Base-by-base conservation (phyloP, 2,329 filamentous ascomycete genomes). In the Lachnellula occidentalis region DNA sequence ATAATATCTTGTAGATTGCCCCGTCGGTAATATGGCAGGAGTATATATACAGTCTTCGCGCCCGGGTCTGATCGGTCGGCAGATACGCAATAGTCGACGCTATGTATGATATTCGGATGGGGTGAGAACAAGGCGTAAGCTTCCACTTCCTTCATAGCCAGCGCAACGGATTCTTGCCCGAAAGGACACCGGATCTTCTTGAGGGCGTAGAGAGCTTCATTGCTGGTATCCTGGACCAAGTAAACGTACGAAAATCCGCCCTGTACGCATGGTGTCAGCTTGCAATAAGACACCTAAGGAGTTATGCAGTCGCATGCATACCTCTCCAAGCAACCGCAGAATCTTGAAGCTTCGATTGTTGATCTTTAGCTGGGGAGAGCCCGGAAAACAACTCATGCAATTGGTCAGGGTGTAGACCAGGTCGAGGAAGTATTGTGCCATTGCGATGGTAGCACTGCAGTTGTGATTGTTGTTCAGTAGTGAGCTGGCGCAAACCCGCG, bases 141-240 rank as follows among this genome's bases (percentile, higher is more conserved):
- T 72, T 97, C 92, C 58, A 97, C 94, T 76, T 99, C 94, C 72
- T 92, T 92, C 79, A 97, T 87, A 50, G 94, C 94, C 70, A 90
- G 90, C 62, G 90, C 85, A 56, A 99, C 92, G 24, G 90, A 96
- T 77, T 99, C 94, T 72, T 94, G 88, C 62, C 94, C 94, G 68
- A 99, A 97, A 4, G 94, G 92, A 78, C 94, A 99, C 69, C 92
- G 87, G 72, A 99, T 99, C 80, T 99, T 99, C 74, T 99, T 99
- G 58, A 97, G 85, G 17, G 94, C 94, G 72, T 95, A 92, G 46
- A 96, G 82, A 66, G 92, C 85, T 56, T 89, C 88, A 50, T 84
- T 87, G 52, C 83, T 78, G 47, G 88, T 92, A 72, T 96, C 92
- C 78, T 97, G 89, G 57, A 99, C 94, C 56, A 99, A 88, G 75